phyloP scores from a whole-genome alignment of 768 basidiomycete genomes.

The Phaffia australis region DNA sequence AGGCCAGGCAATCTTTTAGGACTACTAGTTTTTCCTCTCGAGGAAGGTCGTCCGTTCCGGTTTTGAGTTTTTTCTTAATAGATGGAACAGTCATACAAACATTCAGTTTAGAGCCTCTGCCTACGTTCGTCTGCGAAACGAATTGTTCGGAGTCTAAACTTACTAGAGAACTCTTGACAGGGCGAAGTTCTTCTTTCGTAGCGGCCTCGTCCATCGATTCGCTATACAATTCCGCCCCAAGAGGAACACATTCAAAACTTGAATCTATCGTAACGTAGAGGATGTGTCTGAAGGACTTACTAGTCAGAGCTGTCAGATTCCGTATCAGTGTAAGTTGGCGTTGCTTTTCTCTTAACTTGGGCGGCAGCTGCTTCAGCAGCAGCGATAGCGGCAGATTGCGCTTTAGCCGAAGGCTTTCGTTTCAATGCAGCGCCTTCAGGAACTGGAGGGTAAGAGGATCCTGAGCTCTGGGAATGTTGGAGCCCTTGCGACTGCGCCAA shows the following conservation, averaged over 20 bases:
- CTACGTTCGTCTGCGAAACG: neutral
- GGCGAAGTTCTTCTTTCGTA: slow-evolving; percentile 88
- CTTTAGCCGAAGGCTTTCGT: neutral
- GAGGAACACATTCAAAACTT: neutral
- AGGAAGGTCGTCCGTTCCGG: slow-evolving; percentile 83
- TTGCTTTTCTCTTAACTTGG: slow-evolving; percentile 68
- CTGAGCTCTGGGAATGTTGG: neutral
- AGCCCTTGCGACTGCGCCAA: neutral
- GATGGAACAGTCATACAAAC: too few relatives aligned
- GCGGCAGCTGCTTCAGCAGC: neutral
- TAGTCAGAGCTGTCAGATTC: slow-evolving; percentile 73
- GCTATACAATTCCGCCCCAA: slow-evolving; percentile 39
- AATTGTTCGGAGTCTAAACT: slow-evolving; percentile 34
- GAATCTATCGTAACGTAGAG: neutral
- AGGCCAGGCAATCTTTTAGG: slow-evolving; percentile 85
- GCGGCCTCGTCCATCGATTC: slow-evolving; percentile 89
- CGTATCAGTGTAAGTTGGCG: slow-evolving; percentile 91
- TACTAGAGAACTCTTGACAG: slow-evolving; percentile 91
- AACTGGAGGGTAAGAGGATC: neutral
- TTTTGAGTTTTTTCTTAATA: slow-evolving; percentile 96
- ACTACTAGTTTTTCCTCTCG: slow-evolving; percentile 93
- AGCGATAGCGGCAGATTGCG: neutral
- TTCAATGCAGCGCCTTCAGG: slow-evolving; percentile 1
- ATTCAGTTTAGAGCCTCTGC: neutral
- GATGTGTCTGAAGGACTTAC: slow-evolving; percentile 43